Percentiles rank a stretch among this genome's conserved stretches.
phyloP scores from a whole-genome alignment of 192 early-diverging fungal genomes.

The Linderina pennispora region DNA sequence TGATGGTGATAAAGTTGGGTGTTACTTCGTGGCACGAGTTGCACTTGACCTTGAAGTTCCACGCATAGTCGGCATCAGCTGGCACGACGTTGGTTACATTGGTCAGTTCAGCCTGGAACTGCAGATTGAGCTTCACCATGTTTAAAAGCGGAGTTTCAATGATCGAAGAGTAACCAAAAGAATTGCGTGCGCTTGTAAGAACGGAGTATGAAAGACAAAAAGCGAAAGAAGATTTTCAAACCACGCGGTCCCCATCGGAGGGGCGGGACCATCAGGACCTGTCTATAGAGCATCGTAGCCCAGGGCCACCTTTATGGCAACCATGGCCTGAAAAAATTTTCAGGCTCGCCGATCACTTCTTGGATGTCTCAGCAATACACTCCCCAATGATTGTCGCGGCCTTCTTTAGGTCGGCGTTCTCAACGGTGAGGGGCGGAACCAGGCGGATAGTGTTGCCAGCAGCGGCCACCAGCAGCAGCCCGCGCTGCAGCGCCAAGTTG shows the following conservation, averaged over 20 bases:
- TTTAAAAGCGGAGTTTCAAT: neutral
- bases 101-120: slow-evolving; percentile 72
- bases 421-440: slow-evolving; percentile 82
- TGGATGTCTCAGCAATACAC: slow-evolving; percentile 21
- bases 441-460: slow-evolving; percentile 87
- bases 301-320: too few species aligned
- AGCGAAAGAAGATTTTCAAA: too few species aligned
- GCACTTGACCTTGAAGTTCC: slow-evolving; percentile 78
- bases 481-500: slow-evolving; percentile 70
- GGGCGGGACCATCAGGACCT: too few species aligned
- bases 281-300: too few species aligned
- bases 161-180: too few species aligned
- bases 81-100: slow-evolving; percentile 73
- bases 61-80: slow-evolving; percentile 53
- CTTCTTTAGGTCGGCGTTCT: slow-evolving; percentile 67
- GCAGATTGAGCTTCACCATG: slow-evolving; percentile 49
- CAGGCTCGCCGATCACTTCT: too few species aligned
- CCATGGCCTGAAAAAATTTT: too few species aligned
- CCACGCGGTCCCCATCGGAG: too few species aligned
- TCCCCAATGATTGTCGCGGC: slow-evolving; percentile 69
- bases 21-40: slow-evolving; percentile 72
- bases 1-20: slow-evolving; percentile 43
- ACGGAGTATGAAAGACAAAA: too few species aligned
- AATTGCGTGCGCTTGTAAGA: too few species aligned
- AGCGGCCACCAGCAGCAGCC: slow-evolving; percentile 83